These are phyloP conservation scores for Ulota crispa DNA, from an alignment of 225 moss, liverwort and hornwort species.

Conservation along the genomic window DNA sequence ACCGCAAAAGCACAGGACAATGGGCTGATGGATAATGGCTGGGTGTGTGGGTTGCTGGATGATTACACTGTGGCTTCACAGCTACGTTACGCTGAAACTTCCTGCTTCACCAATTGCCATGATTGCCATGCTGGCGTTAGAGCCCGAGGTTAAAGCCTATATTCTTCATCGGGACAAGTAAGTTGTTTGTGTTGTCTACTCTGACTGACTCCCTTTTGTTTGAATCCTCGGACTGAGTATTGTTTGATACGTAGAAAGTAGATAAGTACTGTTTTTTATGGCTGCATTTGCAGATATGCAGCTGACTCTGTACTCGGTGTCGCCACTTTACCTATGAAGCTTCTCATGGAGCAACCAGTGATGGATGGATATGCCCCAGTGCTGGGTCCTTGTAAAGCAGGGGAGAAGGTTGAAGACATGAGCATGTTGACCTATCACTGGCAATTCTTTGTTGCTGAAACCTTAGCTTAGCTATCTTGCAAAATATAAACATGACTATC, in stretches of 20 bases:
- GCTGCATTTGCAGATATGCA: conserved; percentile 21
- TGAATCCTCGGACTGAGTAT: background rate
- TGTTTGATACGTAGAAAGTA: background rate
- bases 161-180: conserved; percentile 34
- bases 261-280: background rate
- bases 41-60: conserved; percentile 23
- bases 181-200: background rate
- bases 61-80: conserved; percentile 18
- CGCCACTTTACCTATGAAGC: conserved; percentile 22
- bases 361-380: conserved; percentile 31
- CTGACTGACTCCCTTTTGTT: background rate
- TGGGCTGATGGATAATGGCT: conserved; percentile 15
- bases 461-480: background rate
- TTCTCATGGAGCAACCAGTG: conserved; percentile 17
- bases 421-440: background rate
- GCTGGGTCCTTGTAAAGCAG: conserved; percentile 18
- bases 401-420: conserved; percentile 23
- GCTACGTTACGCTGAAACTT: conserved; percentile 33
- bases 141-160: conserved; percentile 22
- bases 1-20: background rate
- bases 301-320: conserved; percentile 28
- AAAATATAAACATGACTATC: background rate
- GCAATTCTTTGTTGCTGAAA: background rate
- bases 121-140: conserved; percentile 28
- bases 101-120: conserved; percentile 29